Evolutionary conservation across 73 alveolate species (phyloP).

Genomic region (Diophrys sp.): DNA sequence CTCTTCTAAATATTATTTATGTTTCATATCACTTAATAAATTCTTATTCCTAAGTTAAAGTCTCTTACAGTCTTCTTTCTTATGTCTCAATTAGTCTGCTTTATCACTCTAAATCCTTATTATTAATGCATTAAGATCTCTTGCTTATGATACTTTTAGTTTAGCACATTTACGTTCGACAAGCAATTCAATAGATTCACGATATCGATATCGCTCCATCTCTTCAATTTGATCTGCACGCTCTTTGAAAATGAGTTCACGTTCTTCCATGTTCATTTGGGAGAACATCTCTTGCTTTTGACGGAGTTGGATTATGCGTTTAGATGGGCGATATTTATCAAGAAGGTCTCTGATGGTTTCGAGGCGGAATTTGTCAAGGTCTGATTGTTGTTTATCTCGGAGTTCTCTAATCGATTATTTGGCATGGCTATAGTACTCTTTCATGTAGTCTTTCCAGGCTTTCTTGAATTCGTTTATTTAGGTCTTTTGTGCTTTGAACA

Average conservation of each 20-base stretch:
- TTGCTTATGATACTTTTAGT: background rate
- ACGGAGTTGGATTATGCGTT: background rate
- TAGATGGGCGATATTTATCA: background rate
- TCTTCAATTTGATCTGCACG: background rate
- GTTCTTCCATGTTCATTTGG: background rate
- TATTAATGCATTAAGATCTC: background rate
- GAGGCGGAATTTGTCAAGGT: background rate
- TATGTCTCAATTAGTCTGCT: background rate
- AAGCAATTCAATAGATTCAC: background rate
- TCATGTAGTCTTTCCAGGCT: conserved; percentile 23
- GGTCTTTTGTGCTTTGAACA: conserved; percentile 34
- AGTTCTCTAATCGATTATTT: background rate
- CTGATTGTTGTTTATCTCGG: conserved; percentile 1
- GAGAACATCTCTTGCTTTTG: background rate
- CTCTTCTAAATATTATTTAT: background rate
- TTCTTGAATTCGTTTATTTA: conserved; percentile 27
- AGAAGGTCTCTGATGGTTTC: background rate
- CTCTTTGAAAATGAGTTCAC: background rate
- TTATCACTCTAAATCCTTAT: background rate
- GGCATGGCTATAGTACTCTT: conserved; percentile 13
- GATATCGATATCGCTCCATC: background rate
- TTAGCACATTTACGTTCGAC: background rate
- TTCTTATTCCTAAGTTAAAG: background rate
- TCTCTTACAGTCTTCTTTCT: background rate
- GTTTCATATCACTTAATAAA: background rate